Percentiles rank a stretch among this genome's conserved stretches.
Conservation (phyloP, 1,284 basidiomycete genomes). For the Thelephora terrestris region DNA sequence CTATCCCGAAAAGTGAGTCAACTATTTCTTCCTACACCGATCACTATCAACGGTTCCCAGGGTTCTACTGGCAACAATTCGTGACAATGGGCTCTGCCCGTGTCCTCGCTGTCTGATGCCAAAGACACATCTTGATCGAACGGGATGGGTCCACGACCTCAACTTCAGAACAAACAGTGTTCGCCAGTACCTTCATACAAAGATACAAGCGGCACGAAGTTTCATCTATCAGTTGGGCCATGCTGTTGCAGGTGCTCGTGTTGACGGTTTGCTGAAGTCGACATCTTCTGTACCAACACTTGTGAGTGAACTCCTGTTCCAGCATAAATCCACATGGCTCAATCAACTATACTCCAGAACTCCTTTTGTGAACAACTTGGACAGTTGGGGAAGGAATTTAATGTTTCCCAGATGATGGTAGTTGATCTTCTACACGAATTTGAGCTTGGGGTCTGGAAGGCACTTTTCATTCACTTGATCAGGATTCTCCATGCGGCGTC, state of each 20-base stretch:
- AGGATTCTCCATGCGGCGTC: constrained; percentile 13
- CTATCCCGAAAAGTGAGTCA: constrained; percentile 23
- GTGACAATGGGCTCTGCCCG: constrained; percentile 12
- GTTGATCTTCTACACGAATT: too few species aligned
- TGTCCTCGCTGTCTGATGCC: constrained; percentile 23
- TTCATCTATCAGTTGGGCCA: too few species aligned
- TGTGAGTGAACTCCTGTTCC: not conserved
- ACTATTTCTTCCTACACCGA: constrained; percentile 10
- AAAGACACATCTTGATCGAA: constrained; percentile 9
- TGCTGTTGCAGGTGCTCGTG: too few species aligned
- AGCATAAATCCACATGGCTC: too few species aligned
- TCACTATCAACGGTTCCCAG: constrained; percentile 10
- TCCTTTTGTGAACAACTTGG: constrained; percentile 20
- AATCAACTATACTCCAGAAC: constrained; percentile 16
- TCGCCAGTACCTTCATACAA: too few species aligned
- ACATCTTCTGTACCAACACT: not conserved
- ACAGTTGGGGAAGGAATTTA: constrained; percentile 3
- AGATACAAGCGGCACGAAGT: too few species aligned
- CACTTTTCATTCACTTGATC: constrained; percentile 15
- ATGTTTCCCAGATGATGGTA: constrained; percentile 13
- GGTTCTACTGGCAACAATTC: constrained; percentile 8
- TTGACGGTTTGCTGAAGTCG: not conserved
- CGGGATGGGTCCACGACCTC: constrained; percentile 6
- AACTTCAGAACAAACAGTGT: not conserved
- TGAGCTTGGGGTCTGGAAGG: constrained; percentile 21